A percentile compares a stretch with the other conserved stretches of the same genome.
phyloP scores from a whole-genome alignment of 495 filamentous ascomycete species.

The Neurospora sublineolata region DNA sequence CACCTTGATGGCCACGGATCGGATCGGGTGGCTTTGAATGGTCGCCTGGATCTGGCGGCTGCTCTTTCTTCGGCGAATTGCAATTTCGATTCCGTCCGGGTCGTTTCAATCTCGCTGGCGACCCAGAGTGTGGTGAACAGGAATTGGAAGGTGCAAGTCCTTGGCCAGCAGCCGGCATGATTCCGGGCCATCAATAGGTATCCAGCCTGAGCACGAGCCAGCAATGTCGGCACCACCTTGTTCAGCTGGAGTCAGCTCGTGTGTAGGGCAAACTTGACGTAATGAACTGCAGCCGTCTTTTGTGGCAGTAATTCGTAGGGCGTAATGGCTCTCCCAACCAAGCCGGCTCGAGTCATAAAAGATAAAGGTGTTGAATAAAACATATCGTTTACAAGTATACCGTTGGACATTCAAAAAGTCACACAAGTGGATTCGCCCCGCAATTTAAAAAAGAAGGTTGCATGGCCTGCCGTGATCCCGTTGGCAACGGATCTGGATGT shows the following conservation, averaged over 20 bases:
- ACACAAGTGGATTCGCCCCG: background rate
- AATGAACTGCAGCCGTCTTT: background rate
- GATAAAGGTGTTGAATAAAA: background rate
- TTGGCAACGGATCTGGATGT: background rate
- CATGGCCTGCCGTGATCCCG: background rate
- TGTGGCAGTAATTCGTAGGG: background rate
- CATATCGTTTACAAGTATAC: background rate
- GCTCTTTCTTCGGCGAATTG: background rate
- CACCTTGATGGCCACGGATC: background rate
- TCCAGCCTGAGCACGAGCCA: background rate
- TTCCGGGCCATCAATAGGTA: too few species aligned
- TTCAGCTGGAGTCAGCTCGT: background rate
- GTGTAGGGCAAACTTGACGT: background rate
- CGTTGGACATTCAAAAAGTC: background rate
- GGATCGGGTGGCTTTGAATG: background rate
- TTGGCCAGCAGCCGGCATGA: background rate
- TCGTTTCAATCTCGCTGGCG: background rate
- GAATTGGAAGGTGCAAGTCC: background rate
- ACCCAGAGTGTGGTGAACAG: background rate
- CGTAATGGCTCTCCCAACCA: background rate
- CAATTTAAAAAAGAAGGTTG: background rate
- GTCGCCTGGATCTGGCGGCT: background rate
- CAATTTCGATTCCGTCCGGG: background rate
- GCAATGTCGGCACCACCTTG: background rate
- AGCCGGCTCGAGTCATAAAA: background rate